Base-by-base conservation (phyloP, 495 filamentous ascomycete species). In the Podospora didyma region DNA sequence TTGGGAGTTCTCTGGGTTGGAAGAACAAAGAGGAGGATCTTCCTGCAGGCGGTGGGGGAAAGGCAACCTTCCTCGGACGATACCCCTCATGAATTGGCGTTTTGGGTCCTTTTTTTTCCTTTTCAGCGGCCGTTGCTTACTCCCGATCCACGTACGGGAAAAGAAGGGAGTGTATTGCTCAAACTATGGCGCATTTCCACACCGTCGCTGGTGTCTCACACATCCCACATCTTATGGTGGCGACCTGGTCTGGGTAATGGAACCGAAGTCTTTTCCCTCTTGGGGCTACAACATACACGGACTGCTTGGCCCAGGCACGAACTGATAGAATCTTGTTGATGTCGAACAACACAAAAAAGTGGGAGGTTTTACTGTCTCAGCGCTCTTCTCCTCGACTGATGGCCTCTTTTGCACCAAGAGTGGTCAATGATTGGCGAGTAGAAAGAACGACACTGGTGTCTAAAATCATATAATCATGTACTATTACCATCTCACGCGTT, bases 81-180 rank as follows among this genome's bases (percentile, higher is more conserved):
- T 63, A 63, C 60, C 62, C 65, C n/a, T 61, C 59, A 65, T 60
- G 58, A 59, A 59, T 59, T 49, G 62, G 65, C 62, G 62, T 62
- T 61, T 51, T n/a, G 46, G 48, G 28, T 45, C 46, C 24, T 49
- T 49, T 46, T 16, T 44, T 55, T 53, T 53, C 23, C 22, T 56
- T n/a, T n/a, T n/a, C n/a, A n/a, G n/a, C n/a, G n/a, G n/a, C n/a
- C n/a, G n/a, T n/a, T n/a, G n/a, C n/a, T 49, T n/a, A 1, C 55
- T 61, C 48, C 20, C 39, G 21, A 37, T 16, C 34, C 16, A 37
- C 34, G 9, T 37, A 14, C 12, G 10, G 14, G 14, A 16, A 16
- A 14, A 17, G 39, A 1, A 42, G 39, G 4, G 39, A 42, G 5
- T 17, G 7, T 42, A 7, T 16, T 42, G 39, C 39, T 42, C 39